Conservation (phyloP, 116 monocot genomes). For the Cymodocea nodosa region DNA sequence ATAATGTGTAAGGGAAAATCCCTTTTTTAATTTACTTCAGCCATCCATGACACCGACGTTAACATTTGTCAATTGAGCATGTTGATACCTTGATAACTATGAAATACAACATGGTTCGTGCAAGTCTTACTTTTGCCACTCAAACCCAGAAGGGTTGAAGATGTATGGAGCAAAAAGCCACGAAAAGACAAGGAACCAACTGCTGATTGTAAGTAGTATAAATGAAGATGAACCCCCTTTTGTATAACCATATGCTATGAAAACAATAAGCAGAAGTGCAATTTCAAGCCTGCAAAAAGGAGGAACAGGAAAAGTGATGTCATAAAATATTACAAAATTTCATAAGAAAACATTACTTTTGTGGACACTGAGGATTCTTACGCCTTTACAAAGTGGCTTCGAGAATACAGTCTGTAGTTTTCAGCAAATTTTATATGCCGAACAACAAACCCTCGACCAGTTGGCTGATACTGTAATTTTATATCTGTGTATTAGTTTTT, state of each 20-base stretch:
- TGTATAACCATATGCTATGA: slow-evolving; percentile 85
- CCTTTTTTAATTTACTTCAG: no score
- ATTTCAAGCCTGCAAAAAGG: slow-evolving; percentile 68
- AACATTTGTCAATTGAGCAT: no score
- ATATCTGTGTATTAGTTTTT: background rate
- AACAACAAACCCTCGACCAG: slow-evolving; percentile 99
- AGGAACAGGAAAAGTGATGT: background rate
- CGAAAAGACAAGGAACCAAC: slow-evolving; percentile 91
- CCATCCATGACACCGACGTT: no score
- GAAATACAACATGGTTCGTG: no score
- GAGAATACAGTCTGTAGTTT: slow-evolving; percentile 81
- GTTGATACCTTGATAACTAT: no score
- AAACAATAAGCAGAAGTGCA: slow-evolving; percentile 77
- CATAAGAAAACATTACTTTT: background rate
- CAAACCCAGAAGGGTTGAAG: slow-evolving; percentile 97
- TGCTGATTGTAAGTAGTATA: slow-evolving; percentile 73
- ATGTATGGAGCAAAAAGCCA: slow-evolving; percentile 98
- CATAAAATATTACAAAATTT: background rate
- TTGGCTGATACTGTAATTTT: slow-evolving; percentile 66
- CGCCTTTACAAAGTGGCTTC: slow-evolving; percentile 99
- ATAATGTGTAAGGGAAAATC: no score
- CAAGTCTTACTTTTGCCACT: slow-evolving; percentile 41
- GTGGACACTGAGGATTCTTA: slow-evolving; percentile 16
- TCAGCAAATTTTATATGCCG: slow-evolving; percentile 87
- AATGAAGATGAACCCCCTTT: slow-evolving; percentile 59